A percentile compares a stretch with the other conserved stretches of the same genome.
phyloP scores from a whole-genome alignment of 805 yeast species.

The Metschnikowia lochheadii region DNA sequence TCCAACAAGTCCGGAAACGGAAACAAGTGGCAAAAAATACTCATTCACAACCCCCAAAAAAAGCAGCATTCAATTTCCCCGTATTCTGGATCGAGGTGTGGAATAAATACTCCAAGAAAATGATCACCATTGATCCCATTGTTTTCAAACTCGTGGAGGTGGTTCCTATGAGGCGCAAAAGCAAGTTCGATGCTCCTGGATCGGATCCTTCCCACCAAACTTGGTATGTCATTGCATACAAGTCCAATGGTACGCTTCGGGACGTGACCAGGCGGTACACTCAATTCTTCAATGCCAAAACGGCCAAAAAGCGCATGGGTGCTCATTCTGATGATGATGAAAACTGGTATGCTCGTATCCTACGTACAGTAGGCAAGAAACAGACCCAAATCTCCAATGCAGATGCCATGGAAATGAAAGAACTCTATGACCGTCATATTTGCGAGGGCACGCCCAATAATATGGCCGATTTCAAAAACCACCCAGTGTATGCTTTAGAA shows the following conservation, averaged over 20 bases:
- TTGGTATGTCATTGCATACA: conserved; percentile 76
- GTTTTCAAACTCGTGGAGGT: conserved; percentile 61
- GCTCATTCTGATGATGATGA: conserved; percentile 48
- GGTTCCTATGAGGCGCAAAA: conserved; percentile 47
- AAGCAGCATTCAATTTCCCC: conserved; percentile 45
- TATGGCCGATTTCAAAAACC: conserved; percentile 77
- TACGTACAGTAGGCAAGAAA: conserved; percentile 29
- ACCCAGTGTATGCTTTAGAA: conserved; percentile 81
- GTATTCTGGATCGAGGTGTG: conserved; percentile 93
- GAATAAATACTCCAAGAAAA: conserved; percentile 65
- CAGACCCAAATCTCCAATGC: conserved; percentile 24
- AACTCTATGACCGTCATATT: conserved; percentile 56
- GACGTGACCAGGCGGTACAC: conserved; percentile 88
- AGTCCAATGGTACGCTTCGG: conserved; percentile 55
- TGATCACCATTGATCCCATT: conserved; percentile 87
- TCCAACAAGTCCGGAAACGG: conserved; percentile 4
- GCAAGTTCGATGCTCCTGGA: conserved; percentile 70
- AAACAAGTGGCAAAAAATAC: too few relatives aligned
- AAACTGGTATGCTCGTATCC: conserved; percentile 56
- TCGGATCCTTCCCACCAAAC: conserved; percentile 55
- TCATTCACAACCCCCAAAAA: neutral
- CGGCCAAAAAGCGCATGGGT: conserved; percentile 68
- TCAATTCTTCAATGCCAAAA: conserved; percentile 64
- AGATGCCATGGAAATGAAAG: conserved; percentile 57
- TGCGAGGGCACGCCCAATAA: conserved; percentile 86